A percentile compares a stretch with the other conserved stretches of the same genome.
These are phyloP conservation scores for Cercophora sp. DNA, from an alignment of 495 filamentous ascomycete species.

Conservation along the genomic window DNA sequence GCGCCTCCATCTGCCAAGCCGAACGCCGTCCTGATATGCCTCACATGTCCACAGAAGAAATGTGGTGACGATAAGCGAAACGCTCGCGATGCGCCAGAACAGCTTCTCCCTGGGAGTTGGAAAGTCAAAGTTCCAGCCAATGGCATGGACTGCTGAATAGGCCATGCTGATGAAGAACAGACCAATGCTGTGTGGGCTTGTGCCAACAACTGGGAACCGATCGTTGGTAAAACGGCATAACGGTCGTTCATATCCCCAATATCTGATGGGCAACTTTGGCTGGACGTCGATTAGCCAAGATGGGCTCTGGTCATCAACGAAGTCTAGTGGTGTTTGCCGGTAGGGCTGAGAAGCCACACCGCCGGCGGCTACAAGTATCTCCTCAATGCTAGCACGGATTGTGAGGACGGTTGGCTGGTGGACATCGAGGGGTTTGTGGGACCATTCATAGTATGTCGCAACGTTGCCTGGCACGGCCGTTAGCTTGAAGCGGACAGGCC, in stretches of 20 bases:
- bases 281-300: conserved; percentile 14
- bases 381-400: neutral
- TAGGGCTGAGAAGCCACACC: neutral
- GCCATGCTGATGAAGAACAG: conserved; percentile 11
- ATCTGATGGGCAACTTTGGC: conserved; percentile 4
- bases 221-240: conserved; percentile 17
- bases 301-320: conserved; percentile 16
- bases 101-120: conserved; percentile 27
- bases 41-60: no score
- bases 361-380: neutral
- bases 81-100: no score
- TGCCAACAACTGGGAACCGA: conserved; percentile 11
- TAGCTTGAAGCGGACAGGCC: no score
- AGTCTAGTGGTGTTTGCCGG: conserved; percentile 14
- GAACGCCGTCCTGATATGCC: no score
- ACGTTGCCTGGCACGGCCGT: no score
- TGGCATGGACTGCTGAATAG: conserved; percentile 35
- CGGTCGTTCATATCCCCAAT: conserved; percentile 8
- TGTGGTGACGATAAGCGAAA: no score
- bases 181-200: conserved; percentile 4
- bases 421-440: conserved; percentile 12
- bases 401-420: neutral
- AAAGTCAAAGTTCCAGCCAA: conserved; percentile 39
- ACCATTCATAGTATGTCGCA: conserved; percentile 9
- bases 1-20: no score